Evolutionary conservation across 2,329 filamentous ascomycete genomes (phyloP), one percentile per base, ranked within the genome.

Genomic region (Botrytis aclada): DNA sequence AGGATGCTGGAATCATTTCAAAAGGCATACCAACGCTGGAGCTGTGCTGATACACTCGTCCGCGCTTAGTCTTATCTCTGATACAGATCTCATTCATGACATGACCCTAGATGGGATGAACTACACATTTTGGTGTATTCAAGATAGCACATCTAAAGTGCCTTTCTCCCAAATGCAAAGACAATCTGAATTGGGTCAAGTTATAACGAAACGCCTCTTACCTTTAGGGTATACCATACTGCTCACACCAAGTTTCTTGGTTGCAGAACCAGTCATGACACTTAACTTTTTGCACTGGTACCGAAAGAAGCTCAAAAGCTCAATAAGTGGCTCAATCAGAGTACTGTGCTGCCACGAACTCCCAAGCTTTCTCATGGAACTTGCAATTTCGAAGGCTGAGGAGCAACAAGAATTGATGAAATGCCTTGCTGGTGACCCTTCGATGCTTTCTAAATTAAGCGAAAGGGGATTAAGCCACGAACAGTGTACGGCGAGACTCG

Each of bases 1-100:
- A 9, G 86, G 87, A 1, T 81, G 85, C 14, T 89, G 87, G 87
- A 74, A 79, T 7, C 80, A 79, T 29, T 88, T 89, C 74, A 43
- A 79, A 14, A 79, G 79, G 25, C 76, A 77, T 60, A 63, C 71
- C 32, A 60, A 73, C 6, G 34, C 39, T 32, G 76, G 76, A 16
- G 74, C 75, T 32, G 72, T 81, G 29, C 43, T 81, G 7, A 75
- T 81, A n/a, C 79, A 81, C 60, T 77, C 79, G 58, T 77, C 76
- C 54, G 72, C 74, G 43, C 66, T 74, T 37, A 32, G 71, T 29
- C 62, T 74, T 10, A 61, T 80, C n/a, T 73, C 66, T 64, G 73
- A 74, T 51, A 54, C 78, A 20, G 77, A 78, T 41, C 74, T 37
- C 12, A 66, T 78, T 8, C 74, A 60, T 14, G 29, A 56, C 18